Base-by-base conservation (phyloP, 306 rosid genomes). In the Cucurbita moschata region DNA sequence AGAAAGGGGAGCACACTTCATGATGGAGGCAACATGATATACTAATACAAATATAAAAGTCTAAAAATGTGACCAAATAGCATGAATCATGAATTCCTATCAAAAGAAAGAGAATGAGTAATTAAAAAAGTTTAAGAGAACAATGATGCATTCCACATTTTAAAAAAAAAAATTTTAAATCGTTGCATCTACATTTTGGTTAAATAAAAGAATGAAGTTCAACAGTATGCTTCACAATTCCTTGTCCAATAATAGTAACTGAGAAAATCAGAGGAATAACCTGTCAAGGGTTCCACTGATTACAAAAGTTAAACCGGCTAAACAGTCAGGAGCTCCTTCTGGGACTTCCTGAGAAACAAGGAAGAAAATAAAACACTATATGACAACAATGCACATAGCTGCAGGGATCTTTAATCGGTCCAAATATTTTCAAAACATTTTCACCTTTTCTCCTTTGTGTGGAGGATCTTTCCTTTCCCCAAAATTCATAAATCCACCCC, bases 401-500 rank as follows among this genome's bases (percentile, higher is more conserved):
- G 59, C 40, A 73, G 63, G 10, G 38, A 26, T 10, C 71, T 65
- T 76, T 8, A 8, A 71, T 30, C 42, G 71, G 79, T 77, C 73
- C 60, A 69, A 57, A 57, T 35, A 47, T 47, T 60, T 56, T 43
- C 18, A 46, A 79, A 30, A 73, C 72, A 23, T 69, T 44, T 53
- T 81, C 78, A 94, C 98, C 97, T 94, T 94, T 84, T 94, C 92
- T 74, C 98, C 98, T 79, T 89, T 91, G 83, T 91, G 89, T 40
- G 97, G 98, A 69, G 97, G 98, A 81, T 91, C 98, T 83, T 89
- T 90, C 79, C 97, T 87, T 83, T 94, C 98, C 18, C 97, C 96
- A 71, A 87, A 94, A 83, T 89, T 94, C 98, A 89, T 87, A 84
- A 89, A 91, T 38, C 97, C 98, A 77, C 97, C 91, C 63, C 97